Base-by-base conservation (phyloP, 2,329 filamentous ascomycete genomes). In the Lachnellula occidentalis region DNA sequence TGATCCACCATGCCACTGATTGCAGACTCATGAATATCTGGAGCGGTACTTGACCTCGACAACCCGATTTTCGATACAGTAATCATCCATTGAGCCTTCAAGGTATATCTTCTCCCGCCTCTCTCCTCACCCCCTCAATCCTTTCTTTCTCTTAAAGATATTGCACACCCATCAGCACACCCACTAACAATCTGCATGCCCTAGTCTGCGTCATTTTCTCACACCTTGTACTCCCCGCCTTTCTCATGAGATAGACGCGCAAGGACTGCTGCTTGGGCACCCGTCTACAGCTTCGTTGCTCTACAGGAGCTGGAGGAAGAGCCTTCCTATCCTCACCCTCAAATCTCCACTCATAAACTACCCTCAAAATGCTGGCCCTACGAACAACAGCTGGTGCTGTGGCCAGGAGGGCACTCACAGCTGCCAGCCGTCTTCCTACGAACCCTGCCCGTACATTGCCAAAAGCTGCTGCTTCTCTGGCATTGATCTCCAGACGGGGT, bases 321-420 rank as follows among this genome's bases (percentile, higher is more conserved):
- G 43, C 39, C 49, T 48, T 57, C 53, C 50, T 41, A 37, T 45
- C 48, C 22, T 45, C 11, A 11, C 48, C 43, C 24, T 21, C 41
- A 9, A 51, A 55, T 62, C 59, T 61, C 63, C 58, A 49, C 61
- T 65, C 60, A 50, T 42, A 58, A 24, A 55, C n/a, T 24, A 50
- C n/a, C 47, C 14, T 54, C 58, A 49, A 58, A 39, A 70, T 70
- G 68, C 57, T 69, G 55, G 65, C 66, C 57, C 60, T 69, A 58
- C 66, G 66, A 52, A 66, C 63, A 36, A 59, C 64, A 27, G 64
- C 64, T 37, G 58, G 63, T 47, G 58, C 59, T 15, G 66, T 66
- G 24, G 66, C 64, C 55, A 62, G 67, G 52, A 61, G 65, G 54
- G 62, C 66, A 55, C 62, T 58, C 47, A 65, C 59, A 58, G 56